Base-by-base conservation (phyloP, 1,139 yeast species). In the Meyerozyma elateridarum region DNA sequence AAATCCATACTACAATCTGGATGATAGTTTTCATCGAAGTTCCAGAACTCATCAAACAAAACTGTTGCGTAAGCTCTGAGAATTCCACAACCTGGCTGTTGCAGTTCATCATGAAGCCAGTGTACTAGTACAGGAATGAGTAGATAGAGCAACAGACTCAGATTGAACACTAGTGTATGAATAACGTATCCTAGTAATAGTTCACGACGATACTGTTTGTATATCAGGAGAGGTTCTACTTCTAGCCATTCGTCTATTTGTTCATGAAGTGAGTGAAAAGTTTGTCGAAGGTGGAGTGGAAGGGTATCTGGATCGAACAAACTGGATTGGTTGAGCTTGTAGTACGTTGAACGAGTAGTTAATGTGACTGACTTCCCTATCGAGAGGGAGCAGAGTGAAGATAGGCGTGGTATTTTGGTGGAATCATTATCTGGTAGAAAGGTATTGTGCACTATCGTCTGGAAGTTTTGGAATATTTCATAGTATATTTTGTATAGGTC, bases 171-270 rank as follows among this genome's bases (percentile, higher is more conserved):
- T 5, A 64, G 35, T 15, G 65, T 38, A 32, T 62, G 66, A 4
- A 61, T 32, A 8, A 65, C 38, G 40, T 66, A 66, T 1, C 71
- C 71, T 4, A 56, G 31, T 11, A 64, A 36, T 5, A 64, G 35
- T 18, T 54, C 55, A 12, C 36, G 33, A 18, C 55, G 50, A 36
- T 61, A 51, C 1, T 39, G 26, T 6, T 33, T 31, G 4, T 48
- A 45, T 6, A 63, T 38, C 11, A 44, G 31, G 8, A 30, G 28
- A 0, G 69, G 67, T 26, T 62, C 63, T 43, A 58, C 39, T 19
- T 48, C 54, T 8, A 64, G 48, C 70, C 70, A 65, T n/a, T 44
- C 50, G 32, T 64, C 70, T 4, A 65, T 55, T 33, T 63, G 69
- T 26, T 61, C 61, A 9, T 51, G 41, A 9, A 64, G 44, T 8